Conservation (phyloP, 2,329 filamentous ascomycete genomes). For the Colletotrichum horii region DNA sequence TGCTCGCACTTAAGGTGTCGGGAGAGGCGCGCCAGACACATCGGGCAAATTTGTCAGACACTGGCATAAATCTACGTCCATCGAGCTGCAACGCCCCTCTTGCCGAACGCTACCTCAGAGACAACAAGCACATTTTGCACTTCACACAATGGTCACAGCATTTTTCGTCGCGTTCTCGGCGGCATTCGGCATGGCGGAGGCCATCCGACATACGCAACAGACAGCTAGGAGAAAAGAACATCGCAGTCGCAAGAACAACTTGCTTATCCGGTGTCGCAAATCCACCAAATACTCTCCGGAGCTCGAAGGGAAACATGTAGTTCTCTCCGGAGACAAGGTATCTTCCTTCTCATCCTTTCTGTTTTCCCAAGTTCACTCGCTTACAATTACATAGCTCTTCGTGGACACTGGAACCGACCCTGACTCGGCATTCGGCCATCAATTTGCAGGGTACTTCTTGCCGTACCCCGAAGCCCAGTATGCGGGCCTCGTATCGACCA, state of each 20-base stretch:
- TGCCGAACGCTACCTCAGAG: neutral
- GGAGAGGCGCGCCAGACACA: neutral
- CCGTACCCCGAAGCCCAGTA: conserved; percentile 59
- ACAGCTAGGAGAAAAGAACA: conserved; percentile 51
- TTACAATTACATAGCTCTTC: conserved; percentile 39
- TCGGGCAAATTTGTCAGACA: neutral
- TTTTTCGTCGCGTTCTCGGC: conserved; percentile 45
- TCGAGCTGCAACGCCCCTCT: neutral
- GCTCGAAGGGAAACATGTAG: conserved; percentile 48
- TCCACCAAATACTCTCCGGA: conserved; percentile 45
- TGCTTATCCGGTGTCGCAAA: conserved; percentile 50
- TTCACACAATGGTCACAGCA: conserved; percentile 26
- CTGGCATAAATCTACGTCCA: neutral
- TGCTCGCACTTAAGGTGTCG: neutral
- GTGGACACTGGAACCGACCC: conserved; percentile 45
- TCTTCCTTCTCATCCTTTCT: neutral
- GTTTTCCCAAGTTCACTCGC: neutral
- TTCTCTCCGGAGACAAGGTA: conserved; percentile 49
- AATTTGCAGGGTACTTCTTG: conserved; percentile 62
- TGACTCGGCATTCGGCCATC: conserved; percentile 45
- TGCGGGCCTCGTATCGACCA: conserved; percentile 53
- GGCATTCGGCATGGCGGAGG: conserved; percentile 50
- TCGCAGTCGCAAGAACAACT: conserved; percentile 51
- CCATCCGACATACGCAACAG: conserved; percentile 51
- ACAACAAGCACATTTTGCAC: neutral